A percentile compares a stretch with the other conserved stretches of the same genome.
Conservation (phyloP, 2,329 filamentous ascomycete genomes). For the Colletotrichum tanaceti region DNA sequence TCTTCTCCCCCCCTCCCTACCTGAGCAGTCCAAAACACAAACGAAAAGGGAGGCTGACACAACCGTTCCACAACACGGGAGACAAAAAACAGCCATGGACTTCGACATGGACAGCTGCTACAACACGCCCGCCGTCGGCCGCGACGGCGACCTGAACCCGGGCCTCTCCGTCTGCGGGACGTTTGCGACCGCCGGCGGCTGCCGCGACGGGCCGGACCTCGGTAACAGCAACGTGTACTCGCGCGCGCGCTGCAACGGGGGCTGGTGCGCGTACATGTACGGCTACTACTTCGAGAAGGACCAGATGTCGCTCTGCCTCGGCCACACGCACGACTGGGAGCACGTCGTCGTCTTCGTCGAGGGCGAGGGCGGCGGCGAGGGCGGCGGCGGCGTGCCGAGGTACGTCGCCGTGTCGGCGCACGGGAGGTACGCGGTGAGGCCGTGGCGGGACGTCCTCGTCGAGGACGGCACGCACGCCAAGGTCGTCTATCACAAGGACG, state of each 20-base stretch:
- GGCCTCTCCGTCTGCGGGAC: background rate
- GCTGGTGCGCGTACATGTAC: conserved; percentile 58
- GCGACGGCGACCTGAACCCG: background rate
- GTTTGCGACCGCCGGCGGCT: conserved; percentile 24
- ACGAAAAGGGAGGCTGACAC: no score
- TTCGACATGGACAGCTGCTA: background rate
- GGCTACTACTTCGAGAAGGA: conserved; percentile 62
- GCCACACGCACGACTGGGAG: background rate
- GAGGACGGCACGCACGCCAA: background rate
- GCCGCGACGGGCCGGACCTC: conserved; percentile 51
- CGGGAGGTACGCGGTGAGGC: background rate
- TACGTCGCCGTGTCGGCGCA: background rate
- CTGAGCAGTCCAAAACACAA: no score
- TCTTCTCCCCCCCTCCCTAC: no score
- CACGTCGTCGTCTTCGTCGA: conserved; percentile 1
- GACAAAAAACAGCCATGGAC: background rate
- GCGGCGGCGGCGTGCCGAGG: background rate
- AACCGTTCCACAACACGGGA: no score
- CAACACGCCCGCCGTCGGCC: background rate
- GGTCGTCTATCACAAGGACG: conserved; percentile 1
- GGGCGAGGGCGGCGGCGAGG: no score
- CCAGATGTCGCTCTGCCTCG: conserved; percentile 42
- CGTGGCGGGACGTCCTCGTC: background rate
- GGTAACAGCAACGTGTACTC: conserved; percentile 56
- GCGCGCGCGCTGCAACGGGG: conserved; percentile 56